Evolutionary conservation across 2,329 filamentous ascomycete species (phyloP), one percentile per base, ranked within the genome.

Genomic region (Lecanicillium sp.): DNA sequence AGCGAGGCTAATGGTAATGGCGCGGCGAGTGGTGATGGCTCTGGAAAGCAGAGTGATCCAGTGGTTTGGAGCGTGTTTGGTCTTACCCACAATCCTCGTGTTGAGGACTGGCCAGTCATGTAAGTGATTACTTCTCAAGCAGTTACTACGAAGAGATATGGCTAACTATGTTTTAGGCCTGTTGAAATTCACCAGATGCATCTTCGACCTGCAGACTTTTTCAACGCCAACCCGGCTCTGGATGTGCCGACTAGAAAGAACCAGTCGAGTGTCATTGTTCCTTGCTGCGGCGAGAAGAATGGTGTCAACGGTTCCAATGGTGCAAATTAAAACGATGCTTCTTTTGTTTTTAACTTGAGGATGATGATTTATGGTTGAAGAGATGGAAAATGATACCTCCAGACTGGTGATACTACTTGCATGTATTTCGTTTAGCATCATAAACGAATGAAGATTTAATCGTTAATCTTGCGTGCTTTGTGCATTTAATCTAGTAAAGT

Each of bases 51-150:
- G 43, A 60, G 56, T 34, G 53, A 50, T 27, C 59, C 57, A 1
- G 57, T 68, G 3, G 42, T 73, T 0, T 72, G 68, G 69, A 61
- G 56, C n/a, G 64, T 67, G 3, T 70, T 68, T 44, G 65, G 67
- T 4, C 49, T 71, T 33, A 71, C 67, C 9, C 66, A 71, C 39
- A 69, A 70, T 37, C 65, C 65, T 1, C 52, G 66, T 5, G 61
- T 68, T 5, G 66, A 71, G 46, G 66, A 71, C 43, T 70, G 67
- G 67, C 67, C 67, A 4, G 67, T 70, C 9, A 71, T 70, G 67
- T 70, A 48, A 63, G 67, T 62, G 6, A 15, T 22, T 20, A 19
- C 9, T 9, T 17, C 15, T 22, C 0, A 29, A 31, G 3, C 9
- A 12, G 17, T 3, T 12, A 6, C 1, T 4, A 13, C 6, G 15